A percentile compares a stretch with the other conserved stretches of the same genome.
phyloP scores from a whole-genome alignment of 306 rosid species.

The Gleditsia sinensis region DNA sequence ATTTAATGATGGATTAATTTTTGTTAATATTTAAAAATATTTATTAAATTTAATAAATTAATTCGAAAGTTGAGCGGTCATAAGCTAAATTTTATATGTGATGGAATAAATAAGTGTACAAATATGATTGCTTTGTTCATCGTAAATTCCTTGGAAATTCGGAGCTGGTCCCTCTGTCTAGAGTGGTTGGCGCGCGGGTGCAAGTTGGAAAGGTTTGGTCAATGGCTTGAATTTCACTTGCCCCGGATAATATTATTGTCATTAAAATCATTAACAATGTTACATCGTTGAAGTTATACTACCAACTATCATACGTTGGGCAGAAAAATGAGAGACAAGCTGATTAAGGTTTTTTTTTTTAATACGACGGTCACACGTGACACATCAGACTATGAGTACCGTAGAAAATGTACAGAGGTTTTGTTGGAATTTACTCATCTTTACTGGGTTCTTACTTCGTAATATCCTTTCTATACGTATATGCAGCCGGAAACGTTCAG shows the following conservation, averaged over 20 bases:
- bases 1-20: background rate
- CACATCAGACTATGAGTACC: too few relatives aligned
- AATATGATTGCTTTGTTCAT: background rate
- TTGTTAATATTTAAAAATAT: background rate
- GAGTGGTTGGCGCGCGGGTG: slow-evolving; percentile 29
- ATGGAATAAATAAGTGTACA: background rate
- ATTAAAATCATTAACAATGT: background rate
- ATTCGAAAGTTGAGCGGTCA: too few relatives aligned
- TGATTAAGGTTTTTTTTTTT: too few relatives aligned
- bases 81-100: too few relatives aligned
- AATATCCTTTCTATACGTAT: too few relatives aligned
- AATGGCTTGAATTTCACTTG: background rate
- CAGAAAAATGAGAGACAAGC: background rate
- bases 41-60: background rate
- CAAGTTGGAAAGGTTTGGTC: slow-evolving; percentile 4
- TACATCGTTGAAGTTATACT: background rate
- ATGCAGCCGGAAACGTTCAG: too few relatives aligned
- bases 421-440: too few relatives aligned
- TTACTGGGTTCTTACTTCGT: too few relatives aligned
- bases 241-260: background rate
- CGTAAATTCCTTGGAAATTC: background rate
- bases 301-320: background rate
- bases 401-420: too few relatives aligned
- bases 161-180: background rate
- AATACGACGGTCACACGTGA: too few relatives aligned